Evolutionary conservation across 208 protist species (phyloP), one percentile per base, ranked within the genome.

Genomic region (Crithidia mellificae): DNA sequence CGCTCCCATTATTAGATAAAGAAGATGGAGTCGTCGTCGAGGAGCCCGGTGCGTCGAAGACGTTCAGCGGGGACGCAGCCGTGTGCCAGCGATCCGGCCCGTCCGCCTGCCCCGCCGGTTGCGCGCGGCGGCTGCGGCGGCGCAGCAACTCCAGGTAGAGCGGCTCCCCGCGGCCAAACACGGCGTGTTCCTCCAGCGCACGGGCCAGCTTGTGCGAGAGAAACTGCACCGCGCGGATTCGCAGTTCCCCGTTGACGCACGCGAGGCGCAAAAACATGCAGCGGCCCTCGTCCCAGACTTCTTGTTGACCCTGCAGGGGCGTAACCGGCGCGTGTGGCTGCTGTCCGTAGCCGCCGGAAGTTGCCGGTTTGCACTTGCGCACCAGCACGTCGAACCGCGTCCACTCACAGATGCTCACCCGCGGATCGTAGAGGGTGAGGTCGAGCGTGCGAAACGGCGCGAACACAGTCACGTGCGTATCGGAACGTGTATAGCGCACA

Each of bases 381-480:
- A 92, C 69, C 38, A 93, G n/a, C 15, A 93, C 63, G 49, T 95
- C 90, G 67, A 95, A 93, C 15, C 53, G 34, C 20, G 77, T 55
- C 77, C 82, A 92, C 74, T 95, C 90, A 58, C 83, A 88, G 39
- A 95, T 84, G 47, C 68, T 53, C 7, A 93, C 73, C 0, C 25
- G 41, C 0, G 79, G 74, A 54, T 93, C 74, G 43, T 63, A 62
- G 6, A 88, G 58, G 6, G 87, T 92, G 4, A 88, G 65, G 65
- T 95, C 90, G 43, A 80, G 80, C n/a, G 82, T 83, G 44, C 80
- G 77, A 58, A 95, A 92, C 1, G 87, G 85, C 2, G 84, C 85
- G 63, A 86, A 82, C 29, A 95, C 9, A 0, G 76, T 84, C 17
- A 93, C 29, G 27, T 81, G 70, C 15, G 72, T 64, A 65, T 84